These are phyloP conservation scores for Hemileccinum impolitum DNA, from an alignment of 768 basidiomycete genomes.

Conservation along the genomic window DNA sequence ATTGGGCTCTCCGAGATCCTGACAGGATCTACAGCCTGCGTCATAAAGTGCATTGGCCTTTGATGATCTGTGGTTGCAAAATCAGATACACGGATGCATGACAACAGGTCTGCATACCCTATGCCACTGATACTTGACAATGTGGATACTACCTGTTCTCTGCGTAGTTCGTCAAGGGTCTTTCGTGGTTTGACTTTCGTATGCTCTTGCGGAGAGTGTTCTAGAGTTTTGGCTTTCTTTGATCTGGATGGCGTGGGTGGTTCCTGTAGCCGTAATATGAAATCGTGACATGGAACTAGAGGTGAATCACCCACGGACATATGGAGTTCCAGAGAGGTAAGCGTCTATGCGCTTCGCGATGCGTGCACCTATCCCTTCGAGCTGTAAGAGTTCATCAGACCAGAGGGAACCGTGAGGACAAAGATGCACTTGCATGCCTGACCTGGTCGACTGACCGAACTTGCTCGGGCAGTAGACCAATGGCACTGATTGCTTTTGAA, in stretches of 20 bases:
- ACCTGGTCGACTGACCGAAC: constrained; percentile 44
- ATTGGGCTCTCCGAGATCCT: constrained; percentile 38
- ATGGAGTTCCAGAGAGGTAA: constrained; percentile 31
- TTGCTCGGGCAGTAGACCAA: constrained; percentile 39
- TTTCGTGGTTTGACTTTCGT: constrained; percentile 7
- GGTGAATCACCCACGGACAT: constrained; percentile 33
- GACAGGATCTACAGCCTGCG: constrained; percentile 46
- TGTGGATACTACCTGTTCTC: constrained; percentile 26
- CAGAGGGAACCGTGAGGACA: background rate
- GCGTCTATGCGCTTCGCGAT: constrained; percentile 47
- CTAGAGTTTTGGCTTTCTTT: background rate
- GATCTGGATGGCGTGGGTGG: constrained; percentile 6
- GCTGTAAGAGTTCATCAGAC: constrained; percentile 20
- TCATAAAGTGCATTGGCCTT: constrained; percentile 45
- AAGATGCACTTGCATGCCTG: constrained; percentile 17
- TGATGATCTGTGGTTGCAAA: constrained; percentile 7
- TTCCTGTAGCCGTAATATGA: constrained; percentile 14
- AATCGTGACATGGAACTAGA: background rate
- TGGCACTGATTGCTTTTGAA: constrained; percentile 42
- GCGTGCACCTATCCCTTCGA: constrained; percentile 36
- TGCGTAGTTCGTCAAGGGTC: constrained; percentile 27
- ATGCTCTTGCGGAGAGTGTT: constrained; percentile 3
- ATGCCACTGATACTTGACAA: constrained; percentile 43
- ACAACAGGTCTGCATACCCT: constrained; percentile 37
- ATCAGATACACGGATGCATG: background rate